Evolutionary conservation across 352 stramenopile genomes (phyloP).

Genomic region (Pythium aristosporum): DNA sequence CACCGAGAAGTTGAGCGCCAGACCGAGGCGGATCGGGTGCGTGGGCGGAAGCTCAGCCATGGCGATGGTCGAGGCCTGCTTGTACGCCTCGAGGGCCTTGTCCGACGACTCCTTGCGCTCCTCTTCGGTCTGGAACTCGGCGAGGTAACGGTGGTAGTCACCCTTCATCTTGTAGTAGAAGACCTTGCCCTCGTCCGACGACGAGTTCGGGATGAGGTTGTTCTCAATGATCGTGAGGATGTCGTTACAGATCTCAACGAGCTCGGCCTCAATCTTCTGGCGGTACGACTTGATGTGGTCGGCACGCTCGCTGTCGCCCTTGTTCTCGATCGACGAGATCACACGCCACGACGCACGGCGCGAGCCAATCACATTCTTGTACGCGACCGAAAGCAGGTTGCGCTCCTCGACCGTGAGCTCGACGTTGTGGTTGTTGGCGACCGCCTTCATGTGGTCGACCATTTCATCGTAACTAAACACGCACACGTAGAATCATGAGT

Average conservation of each 20-base stretch:
- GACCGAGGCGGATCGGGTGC: constrained; percentile 97
- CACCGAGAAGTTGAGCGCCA: constrained; percentile 99
- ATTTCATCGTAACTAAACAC: constrained; percentile 87
- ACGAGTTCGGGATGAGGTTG: constrained; percentile 97
- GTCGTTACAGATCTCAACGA: constrained; percentile 97
- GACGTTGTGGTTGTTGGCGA: constrained; percentile 93
- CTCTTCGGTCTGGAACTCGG: constrained; percentile 97
- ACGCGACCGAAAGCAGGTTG: constrained; percentile 94
- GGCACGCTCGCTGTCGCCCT: constrained; percentile 92
- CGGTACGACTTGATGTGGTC: constrained; percentile 94
- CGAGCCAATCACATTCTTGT: constrained; percentile 99
- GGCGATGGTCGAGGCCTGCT: constrained; percentile 88
- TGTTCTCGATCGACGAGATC: constrained; percentile 98
- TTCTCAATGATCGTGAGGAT: constrained; percentile 98
- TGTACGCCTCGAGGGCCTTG: constrained; percentile 78
- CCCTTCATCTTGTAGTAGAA: constrained; percentile 99
- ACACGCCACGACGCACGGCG: constrained; percentile 98
- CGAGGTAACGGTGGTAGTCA: constrained; percentile 99
- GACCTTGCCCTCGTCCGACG: constrained; percentile 97
- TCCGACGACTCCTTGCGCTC: constrained; percentile 93
- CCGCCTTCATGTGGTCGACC: constrained; percentile 98
- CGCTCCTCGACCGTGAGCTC: constrained; percentile 99
- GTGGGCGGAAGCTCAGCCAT: constrained; percentile 96
- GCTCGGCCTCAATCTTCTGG: constrained; percentile 95
- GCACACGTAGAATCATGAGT: neutral